Evolutionary conservation across 176 grass and related monocot species (phyloP), one percentile per base, ranked within the genome.

Genomic region (Puccinellia tenuiflora): DNA sequence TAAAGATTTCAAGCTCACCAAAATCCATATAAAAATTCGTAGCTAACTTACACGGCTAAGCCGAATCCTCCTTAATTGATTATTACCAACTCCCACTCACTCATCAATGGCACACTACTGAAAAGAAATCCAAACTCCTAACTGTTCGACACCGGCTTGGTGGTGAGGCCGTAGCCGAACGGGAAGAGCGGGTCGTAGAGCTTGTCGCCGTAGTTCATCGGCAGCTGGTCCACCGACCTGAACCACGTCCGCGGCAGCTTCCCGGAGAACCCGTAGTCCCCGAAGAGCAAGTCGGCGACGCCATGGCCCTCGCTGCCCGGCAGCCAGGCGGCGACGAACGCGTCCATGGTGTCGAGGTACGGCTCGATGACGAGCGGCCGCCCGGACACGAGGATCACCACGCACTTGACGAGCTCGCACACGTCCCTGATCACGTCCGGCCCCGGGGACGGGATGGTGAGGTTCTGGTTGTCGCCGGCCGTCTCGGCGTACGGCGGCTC

Each of bases 211-310:
- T 85, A 65, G 70, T 94, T 97, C 94, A 97, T 92, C 0, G 94
- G 94, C 53, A 97, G 90, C 81, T 97, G 94, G 50, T 92, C 86
- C 11, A 97, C 92, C 0, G 90, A 85, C 76, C 89, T 97, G 92
- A 97, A 94, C 94, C 94, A 97, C 22, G 92, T 97, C 37, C 92
- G n/a, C 0, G 90, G 85, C 62, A 92, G 88, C 73, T 94, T 97
- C 16, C 94, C 92, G 0, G 86, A 81, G 77, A 97, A 97, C 1
- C 85, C 92, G 37, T 94, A 89, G 79, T 97, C 92, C 0, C 94
- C 94, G 43, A 92, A 97, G 20, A 97, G 86, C 42, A 97, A 83
- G 68, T 94, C 94, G 42, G 90, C 81, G 39, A 97, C 83, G 63
- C 94, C 94, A 55, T 94, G 90, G 2, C 90, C 94, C 83, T 97